These are phyloP conservation scores for Venustampulla echinocandica DNA, from an alignment of 495 filamentous ascomycete species.

Conservation along the genomic window DNA sequence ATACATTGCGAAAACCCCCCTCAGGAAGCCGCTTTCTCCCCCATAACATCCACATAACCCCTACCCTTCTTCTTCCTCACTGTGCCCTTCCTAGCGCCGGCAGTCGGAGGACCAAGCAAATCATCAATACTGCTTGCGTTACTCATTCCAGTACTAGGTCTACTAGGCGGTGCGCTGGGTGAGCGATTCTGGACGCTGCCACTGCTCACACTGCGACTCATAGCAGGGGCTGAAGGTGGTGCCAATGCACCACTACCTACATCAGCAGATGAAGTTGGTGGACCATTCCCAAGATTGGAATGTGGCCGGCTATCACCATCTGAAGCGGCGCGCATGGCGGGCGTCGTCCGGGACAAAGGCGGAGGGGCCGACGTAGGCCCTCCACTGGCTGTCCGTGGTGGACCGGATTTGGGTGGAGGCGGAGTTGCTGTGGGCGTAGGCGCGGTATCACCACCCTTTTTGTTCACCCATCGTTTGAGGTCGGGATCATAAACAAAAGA, in stretches of 20 bases:
- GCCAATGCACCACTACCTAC: neutral
- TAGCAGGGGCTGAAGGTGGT: constrained; percentile 29
- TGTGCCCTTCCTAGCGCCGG: constrained; percentile 49
- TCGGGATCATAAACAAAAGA: constrained; percentile 91
- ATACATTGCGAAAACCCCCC: no score
- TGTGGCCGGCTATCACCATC: neutral
- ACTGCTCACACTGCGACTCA: constrained; percentile 35
- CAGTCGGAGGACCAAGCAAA: constrained; percentile 57
- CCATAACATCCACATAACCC: constrained; percentile 89
- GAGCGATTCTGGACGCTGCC: constrained; percentile 34
- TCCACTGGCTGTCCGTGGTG: constrained; percentile 18
- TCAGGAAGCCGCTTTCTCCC: constrained; percentile 15
- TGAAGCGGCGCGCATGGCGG: constrained; percentile 3
- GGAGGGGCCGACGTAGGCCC: constrained; percentile 20
- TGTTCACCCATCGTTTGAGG: constrained; percentile 96
- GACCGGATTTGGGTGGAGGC: constrained; percentile 33
- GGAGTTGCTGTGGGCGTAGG: constrained; percentile 41
- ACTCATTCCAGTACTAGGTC: constrained; percentile 61
- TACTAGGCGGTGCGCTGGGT: constrained; percentile 33
- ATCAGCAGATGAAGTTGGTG: constrained; percentile 20
- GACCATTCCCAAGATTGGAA: constrained; percentile 9
- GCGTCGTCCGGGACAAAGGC: constrained; percentile 24
- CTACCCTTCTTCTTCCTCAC: constrained; percentile 71
- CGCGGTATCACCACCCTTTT: constrained; percentile 58
- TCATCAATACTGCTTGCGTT: constrained; percentile 82